Base-by-base conservation (phyloP, 2,329 filamentous ascomycete genomes). In the Exserohilum turcica region DNA sequence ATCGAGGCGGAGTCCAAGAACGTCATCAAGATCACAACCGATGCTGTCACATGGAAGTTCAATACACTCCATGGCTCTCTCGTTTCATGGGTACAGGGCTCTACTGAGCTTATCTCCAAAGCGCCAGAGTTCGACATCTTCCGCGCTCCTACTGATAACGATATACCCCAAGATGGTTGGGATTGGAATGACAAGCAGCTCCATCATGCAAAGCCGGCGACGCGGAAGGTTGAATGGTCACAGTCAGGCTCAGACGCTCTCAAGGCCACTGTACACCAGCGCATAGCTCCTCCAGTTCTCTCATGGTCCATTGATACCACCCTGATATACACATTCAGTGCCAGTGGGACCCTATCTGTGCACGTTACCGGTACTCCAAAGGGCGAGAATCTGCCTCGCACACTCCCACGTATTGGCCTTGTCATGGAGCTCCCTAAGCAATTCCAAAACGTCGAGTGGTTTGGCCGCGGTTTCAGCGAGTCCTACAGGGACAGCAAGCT, bases 131-230 rank as follows among this genome's bases (percentile, higher is more conserved):
- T 82, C 1, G 76, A 78, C 5, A 84, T 89, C 72, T 88, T 85
- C 80, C 83, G 86, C 4, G 83, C 86, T 0, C 80, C 81, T 12
- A 89, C 86, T 0, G 84, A 89, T 69, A 89, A 89, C 61, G 86
- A 89, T 63, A 74, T 76, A 0, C 78, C 82, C 0, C 65, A 72
- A 13, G 81, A 83, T 9, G 77, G 82, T 3, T 79, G 78, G 5
- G 83, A 87, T 59, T 89, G 86, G 86, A 74, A 79, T 38, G 67
- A 73, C 45, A 66, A 64, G 21, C 57, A 61, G 6, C 57, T 73
- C 1, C 64, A 66, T 16, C 66, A 68, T 9, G 68, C 70, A 3
- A 62, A 64, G n/a, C 43, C 58, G 3, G 66, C 57, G 7, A 69
- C 67, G 0, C 60, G 58, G 8, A 71, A 68, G 27, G 68, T 72